Percentiles rank a stretch among this genome's conserved stretches.
These are phyloP conservation scores for Leucocoprinus gongylophorus DNA, from an alignment of 1,284 basidiomycete species.

Conservation along the genomic window DNA sequence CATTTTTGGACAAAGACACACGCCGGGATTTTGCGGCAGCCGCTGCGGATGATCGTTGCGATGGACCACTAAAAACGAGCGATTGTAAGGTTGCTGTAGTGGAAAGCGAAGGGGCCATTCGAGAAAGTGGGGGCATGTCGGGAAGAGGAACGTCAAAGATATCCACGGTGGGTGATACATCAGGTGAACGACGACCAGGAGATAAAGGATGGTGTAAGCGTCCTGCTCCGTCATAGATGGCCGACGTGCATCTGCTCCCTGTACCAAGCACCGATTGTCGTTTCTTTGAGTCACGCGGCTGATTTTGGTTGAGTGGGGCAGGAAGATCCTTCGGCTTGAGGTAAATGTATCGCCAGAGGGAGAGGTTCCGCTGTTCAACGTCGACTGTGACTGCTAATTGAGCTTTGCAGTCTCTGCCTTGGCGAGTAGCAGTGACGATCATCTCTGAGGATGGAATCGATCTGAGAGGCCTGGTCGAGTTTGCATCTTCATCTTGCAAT, in stretches of 20 bases:
- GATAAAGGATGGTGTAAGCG: slow-evolving; percentile 31
- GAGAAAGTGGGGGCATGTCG: slow-evolving; percentile 36
- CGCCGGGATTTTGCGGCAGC: slow-evolving; percentile 28
- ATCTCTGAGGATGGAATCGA: slow-evolving; percentile 54
- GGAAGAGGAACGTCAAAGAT: slow-evolving; percentile 26
- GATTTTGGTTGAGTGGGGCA: slow-evolving; percentile 21
- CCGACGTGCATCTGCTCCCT: slow-evolving; percentile 30
- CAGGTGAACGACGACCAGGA: slow-evolving; percentile 27
- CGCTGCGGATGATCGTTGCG: slow-evolving; percentile 24
- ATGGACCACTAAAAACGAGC: slow-evolving; percentile 32
- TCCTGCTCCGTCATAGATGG: slow-evolving; percentile 28
- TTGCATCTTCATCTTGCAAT: slow-evolving; percentile 50
- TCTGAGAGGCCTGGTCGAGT: slow-evolving; percentile 40
- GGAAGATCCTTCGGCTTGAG: slow-evolving; percentile 50
- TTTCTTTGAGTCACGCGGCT: slow-evolving; percentile 13
- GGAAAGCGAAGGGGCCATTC: slow-evolving; percentile 39
- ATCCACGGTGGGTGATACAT: slow-evolving; percentile 26
- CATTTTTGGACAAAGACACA: slow-evolving; percentile 46
- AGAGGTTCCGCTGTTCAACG: slow-evolving; percentile 41
- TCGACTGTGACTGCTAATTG: slow-evolving; percentile 55
- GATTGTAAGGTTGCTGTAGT: slow-evolving; percentile 48
- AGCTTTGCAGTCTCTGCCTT: slow-evolving; percentile 37
- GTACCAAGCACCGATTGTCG: slow-evolving; percentile 26
- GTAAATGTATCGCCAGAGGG: slow-evolving; percentile 68
- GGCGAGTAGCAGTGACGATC: slow-evolving; percentile 49